These are phyloP conservation scores for Penicillium paradoxum DNA, from an alignment of 495 filamentous ascomycete genomes.

Conservation along the genomic window DNA sequence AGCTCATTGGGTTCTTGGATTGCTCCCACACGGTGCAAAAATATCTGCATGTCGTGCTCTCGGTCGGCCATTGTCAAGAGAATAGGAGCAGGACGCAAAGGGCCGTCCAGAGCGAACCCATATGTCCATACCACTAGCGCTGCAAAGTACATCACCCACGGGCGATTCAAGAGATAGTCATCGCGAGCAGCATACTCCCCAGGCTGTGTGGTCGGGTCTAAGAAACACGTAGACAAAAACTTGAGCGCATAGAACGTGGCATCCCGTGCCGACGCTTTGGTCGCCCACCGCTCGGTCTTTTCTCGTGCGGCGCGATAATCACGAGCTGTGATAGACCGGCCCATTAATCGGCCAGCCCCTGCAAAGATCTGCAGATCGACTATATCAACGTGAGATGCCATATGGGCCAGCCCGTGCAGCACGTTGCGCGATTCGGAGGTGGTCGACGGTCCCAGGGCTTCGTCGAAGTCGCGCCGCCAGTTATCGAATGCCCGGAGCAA, in stretches of 20 bases:
- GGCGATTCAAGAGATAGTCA: conserved; percentile 84
- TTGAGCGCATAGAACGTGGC: conserved; percentile 90
- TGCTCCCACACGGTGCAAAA: conserved; percentile 66
- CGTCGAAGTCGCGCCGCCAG: conserved; percentile 93
- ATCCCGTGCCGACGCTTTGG: conserved; percentile 84
- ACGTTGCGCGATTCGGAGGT: conserved; percentile 71
- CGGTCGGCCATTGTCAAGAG: conserved; percentile 58
- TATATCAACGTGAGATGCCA: conserved; percentile 97
- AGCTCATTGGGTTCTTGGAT: conserved; percentile 80
- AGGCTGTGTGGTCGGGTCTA: conserved; percentile 45
- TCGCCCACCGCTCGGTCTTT: conserved; percentile 82
- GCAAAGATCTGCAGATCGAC: conserved; percentile 98
- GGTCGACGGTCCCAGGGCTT: conserved; percentile 56
- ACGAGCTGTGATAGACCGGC: conserved; percentile 74
- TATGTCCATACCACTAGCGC: conserved; percentile 93
- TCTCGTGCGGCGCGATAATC: conserved; percentile 77
- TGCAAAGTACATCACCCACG: conserved; percentile 97
- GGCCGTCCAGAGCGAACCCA: conserved; percentile 85
- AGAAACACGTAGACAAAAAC: conserved; percentile 75
- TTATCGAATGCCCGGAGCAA: conserved; percentile 88
- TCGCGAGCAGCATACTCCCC: conserved; percentile 73
- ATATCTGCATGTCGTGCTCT: conserved; percentile 72
- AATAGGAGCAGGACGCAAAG: conserved; percentile 50
- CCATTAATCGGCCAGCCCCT: conserved; percentile 75
- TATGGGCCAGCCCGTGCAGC: conserved; percentile 89